Conservation (phyloP, 164 flowering plant genomes). For the Vitis amurensis region DNA sequence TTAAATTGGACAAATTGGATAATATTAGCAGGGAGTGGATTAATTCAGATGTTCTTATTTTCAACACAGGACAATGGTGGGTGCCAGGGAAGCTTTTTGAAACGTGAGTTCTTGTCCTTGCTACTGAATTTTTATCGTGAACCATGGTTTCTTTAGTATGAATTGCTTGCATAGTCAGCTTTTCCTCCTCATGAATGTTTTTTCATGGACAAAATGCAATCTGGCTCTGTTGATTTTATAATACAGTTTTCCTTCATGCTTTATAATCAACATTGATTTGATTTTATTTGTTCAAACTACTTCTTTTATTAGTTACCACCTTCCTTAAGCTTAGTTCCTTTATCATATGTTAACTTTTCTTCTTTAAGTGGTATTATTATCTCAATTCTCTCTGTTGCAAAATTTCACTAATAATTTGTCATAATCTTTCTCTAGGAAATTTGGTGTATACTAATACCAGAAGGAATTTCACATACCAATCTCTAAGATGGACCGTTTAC, state of each 20-base stretch:
- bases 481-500: too few relatives aligned
- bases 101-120: constrained; percentile 35
- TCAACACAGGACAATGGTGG: constrained; percentile 82
- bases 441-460: too few relatives aligned
- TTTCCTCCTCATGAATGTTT: neutral
- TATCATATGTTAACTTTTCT: neutral
- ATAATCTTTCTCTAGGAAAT: too few relatives aligned
- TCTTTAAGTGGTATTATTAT: neutral
- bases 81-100: constrained; percentile 54
- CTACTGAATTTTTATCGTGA: neutral
- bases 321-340: neutral
- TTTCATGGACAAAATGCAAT: neutral
- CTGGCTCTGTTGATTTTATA: neutral
- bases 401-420: too few relatives aligned
- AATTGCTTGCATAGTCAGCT: neutral
- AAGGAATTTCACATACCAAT: too few relatives aligned
- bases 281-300: neutral
- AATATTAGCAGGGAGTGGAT: constrained; percentile 43
- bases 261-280: neutral
- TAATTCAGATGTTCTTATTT: constrained; percentile 50
- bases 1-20: constrained; percentile 52
- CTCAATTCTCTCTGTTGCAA: too few relatives aligned
- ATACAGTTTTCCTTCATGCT: neutral
- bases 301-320: neutral
- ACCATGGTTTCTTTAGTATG: neutral